Evolutionary conservation across 352 stramenopile species (phyloP), one percentile per base, ranked within the genome.

Genomic region (Phytophthora pistaciae): DNA sequence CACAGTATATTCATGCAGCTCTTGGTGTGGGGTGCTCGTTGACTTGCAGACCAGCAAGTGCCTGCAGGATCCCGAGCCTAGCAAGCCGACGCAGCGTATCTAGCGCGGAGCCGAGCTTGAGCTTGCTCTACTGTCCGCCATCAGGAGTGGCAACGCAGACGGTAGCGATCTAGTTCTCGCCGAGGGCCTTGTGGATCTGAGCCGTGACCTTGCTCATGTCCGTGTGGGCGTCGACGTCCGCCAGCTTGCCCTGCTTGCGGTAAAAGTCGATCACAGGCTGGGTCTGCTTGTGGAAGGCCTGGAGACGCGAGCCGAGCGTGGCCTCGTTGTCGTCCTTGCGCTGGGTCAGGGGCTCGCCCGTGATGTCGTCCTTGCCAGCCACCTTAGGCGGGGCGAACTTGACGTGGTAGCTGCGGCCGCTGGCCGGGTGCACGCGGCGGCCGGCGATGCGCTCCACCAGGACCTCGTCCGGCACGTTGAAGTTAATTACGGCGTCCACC

Each of bases 361-460:
- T 99, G 52, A 98, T 65, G 79, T 99, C 98, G 80, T 96, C 90
- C 70, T 91, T 90, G 66, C 80, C 87, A 1, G 78, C 78, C 14
- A 91, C 87, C 87, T 99, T 97, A 29, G 97, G 97, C 55, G 97
- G 96, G 68, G 97, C 97, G 84, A 98, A 99, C 90, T 99, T 99
- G 66, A 98, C 89, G 80, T 99, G 98, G 85, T 99, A 99, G 78
- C 89, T 98, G 70, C 96, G 91, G 82, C 98, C 98, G 42, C 82
- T 98, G n/a, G 79, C 88, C 55, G 95, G 91, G 89, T 99, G 96
- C 77, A 99, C 98, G 75, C 97, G 97, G 68, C 98, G 93, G 64
- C 98, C 98, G 23, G 96, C 95, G 70, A 99, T 99, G 68, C 98
- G 94, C 75, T 99, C 96, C 69, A 99, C 95, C 44, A 99, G 84